These are phyloP conservation scores for Vitis hybrid DNA, from an alignment of 177 flowering plant genomes.

Conservation along the genomic window DNA sequence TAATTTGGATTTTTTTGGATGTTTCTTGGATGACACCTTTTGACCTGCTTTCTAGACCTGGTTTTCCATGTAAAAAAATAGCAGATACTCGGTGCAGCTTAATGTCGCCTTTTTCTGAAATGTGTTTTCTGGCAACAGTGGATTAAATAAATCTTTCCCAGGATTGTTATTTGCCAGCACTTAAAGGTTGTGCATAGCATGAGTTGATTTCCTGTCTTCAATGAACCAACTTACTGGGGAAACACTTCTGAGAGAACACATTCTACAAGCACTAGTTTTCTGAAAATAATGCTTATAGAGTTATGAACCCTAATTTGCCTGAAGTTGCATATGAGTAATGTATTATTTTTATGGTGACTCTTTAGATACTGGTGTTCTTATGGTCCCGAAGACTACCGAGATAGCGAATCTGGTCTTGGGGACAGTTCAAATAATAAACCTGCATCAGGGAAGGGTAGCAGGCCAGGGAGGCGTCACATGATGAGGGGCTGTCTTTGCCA, in stretches of 20 bases:
- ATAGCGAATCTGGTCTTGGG: constrained; percentile 33
- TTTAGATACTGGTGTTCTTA: constrained; percentile 70
- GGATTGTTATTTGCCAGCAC: too few relatives aligned
- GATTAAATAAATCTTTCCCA: too few relatives aligned
- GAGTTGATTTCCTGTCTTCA: too few relatives aligned
- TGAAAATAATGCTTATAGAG: too few relatives aligned
- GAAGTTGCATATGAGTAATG: neutral
- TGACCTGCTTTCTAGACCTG: neutral
- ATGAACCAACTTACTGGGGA: too few relatives aligned
- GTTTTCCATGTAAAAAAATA: too few relatives aligned
- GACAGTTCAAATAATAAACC: constrained; percentile 41
- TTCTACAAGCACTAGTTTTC: too few relatives aligned
- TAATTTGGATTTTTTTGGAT: neutral
- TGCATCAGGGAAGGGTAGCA: constrained; percentile 58
- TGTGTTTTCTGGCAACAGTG: too few relatives aligned
- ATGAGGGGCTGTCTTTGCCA: constrained; percentile 75
- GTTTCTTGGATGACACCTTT: neutral
- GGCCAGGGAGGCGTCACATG: constrained; percentile 68
- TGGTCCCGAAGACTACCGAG: constrained; percentile 68
- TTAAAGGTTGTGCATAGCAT: too few relatives aligned
- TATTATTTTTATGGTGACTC: constrained; percentile 1
- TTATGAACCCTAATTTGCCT: neutral
- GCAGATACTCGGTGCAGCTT: too few relatives aligned
- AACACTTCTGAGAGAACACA: too few relatives aligned
- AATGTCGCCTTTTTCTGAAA: too few relatives aligned